Conservation (phyloP, 2,329 filamentous ascomycete species). For the Aspergillus viridinutans region DNA sequence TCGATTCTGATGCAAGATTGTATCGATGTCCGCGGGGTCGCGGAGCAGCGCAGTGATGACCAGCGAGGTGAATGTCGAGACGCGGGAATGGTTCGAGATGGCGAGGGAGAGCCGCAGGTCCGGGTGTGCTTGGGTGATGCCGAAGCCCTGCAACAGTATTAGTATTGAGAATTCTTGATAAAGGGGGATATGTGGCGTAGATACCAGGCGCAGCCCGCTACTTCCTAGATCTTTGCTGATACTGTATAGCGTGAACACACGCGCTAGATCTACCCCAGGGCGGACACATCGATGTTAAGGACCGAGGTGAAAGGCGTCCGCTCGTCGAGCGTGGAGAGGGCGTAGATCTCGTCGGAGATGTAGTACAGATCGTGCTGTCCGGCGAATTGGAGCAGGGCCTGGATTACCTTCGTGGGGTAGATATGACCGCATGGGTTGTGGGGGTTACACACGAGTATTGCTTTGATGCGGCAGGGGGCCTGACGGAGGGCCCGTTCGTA, state of each 20-base stretch:
- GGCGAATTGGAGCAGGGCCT: not conserved
- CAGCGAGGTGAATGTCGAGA: not conserved
- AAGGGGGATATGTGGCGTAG: too few relatives aligned
- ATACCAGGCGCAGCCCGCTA: not conserved
- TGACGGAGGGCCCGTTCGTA: not conserved
- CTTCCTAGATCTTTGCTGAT: not conserved
- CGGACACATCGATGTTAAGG: not conserved
- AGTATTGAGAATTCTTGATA: too few relatives aligned
- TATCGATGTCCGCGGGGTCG: not conserved
- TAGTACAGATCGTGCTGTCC: not conserved
- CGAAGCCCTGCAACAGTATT: not conserved
- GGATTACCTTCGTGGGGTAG: not conserved
- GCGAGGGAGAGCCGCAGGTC: not conserved
- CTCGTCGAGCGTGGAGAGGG: not conserved
- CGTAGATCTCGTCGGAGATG: not conserved
- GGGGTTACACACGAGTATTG: not conserved
- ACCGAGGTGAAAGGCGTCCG: not conserved
- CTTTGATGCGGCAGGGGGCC: not conserved
- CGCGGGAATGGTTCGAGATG: not conserved
- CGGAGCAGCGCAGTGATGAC: not conserved
- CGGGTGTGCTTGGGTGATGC: not conserved
- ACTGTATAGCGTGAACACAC: not conserved
- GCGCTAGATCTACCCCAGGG: not conserved
- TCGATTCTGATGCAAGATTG: not conserved
- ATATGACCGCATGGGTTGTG: not conserved